Base-by-base conservation (phyloP, 2,329 filamentous ascomycete genomes). In the Hypoxylon sp. region DNA sequence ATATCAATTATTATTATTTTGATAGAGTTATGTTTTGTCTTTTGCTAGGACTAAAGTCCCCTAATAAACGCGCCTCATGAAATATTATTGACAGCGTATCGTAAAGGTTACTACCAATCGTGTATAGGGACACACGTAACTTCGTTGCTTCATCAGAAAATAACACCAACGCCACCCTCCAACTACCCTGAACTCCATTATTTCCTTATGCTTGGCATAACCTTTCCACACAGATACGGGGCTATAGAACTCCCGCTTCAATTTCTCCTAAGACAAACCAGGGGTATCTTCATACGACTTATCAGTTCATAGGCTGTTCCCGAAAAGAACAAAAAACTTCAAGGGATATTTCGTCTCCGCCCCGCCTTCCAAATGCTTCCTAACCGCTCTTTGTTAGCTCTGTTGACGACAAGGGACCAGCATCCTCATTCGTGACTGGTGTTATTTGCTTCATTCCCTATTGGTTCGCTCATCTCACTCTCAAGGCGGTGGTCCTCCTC, bases 1-100 rank as follows among this genome's bases (percentile, higher is more conserved):
- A 50, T 48, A 50, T 48, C 14, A 25, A 49, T 36, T 46, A 51
- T 43, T 10, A 57, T 63, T 57, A 51, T 3, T 49, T 21, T 45
- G 5, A 52, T 25, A 10, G 3, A 41, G 4, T n/a, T 5, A 14
- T 43, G 17, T 30, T 28, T 25, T 30, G 1, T 5, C 23, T 4
- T 46, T 46, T 28, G 21, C 38, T 25, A 3, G 10, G 41, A 52
- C n/a, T 11, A 13, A 10, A 41, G 32, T 21, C 5, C 10, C 2
- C 1, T 28, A 25, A 34, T 14, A 21, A 32, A 34, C 43, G 34
- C 60, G 23, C 25, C 17, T 51, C 30, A 19, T 28, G 45, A 45
- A 19, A 21, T 17, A 36, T 21, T 6, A 17, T 23, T 32, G 48
- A 36, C 5, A 28, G 19, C 11, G 19, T 38, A 36, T 14, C 19